phyloP scores from a whole-genome alignment of 1,139 yeast species.

The Hemisphaericaspora subhashii region DNA sequence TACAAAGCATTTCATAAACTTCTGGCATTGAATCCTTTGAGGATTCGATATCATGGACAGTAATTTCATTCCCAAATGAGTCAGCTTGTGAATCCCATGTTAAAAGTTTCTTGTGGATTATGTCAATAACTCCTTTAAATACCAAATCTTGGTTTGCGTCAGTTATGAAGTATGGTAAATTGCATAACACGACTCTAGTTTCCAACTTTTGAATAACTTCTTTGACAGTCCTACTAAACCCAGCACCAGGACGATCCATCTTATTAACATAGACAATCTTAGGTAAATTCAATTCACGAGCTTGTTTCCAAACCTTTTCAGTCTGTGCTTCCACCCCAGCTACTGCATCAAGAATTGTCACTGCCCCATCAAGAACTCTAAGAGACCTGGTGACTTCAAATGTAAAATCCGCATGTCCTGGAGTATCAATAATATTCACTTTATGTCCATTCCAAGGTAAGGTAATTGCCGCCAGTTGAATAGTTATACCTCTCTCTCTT shows the following conservation, averaged over 20 bases:
- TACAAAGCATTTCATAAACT: slow-evolving; percentile 47
- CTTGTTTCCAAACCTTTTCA: slow-evolving; percentile 94
- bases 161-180: slow-evolving; percentile 68
- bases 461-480: slow-evolving; percentile 94
- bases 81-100: slow-evolving; percentile 55
- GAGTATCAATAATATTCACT: slow-evolving; percentile 91
- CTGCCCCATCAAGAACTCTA: slow-evolving; percentile 90
- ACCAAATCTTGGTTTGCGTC: slow-evolving; percentile 40
- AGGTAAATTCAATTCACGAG: slow-evolving; percentile 66
- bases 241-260: slow-evolving; percentile 97
- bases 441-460: slow-evolving; percentile 79
- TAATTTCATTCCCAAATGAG: slow-evolving; percentile 56
- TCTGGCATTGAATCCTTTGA: slow-evolving; percentile 30
- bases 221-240: slow-evolving; percentile 83
- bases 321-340: slow-evolving; percentile 99
- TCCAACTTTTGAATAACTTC: slow-evolving; percentile 79
- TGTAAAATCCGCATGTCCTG: slow-evolving; percentile 98
- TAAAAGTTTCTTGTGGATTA: slow-evolving; percentile 64
- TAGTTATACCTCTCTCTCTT: slow-evolving; percentile 90
- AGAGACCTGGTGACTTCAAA: slow-evolving; percentile 90
- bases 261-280: slow-evolving; percentile 80
- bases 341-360: slow-evolving; percentile 88
- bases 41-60: slow-evolving; percentile 43
- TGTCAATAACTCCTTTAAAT: slow-evolving; percentile 83
- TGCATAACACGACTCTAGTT: slow-evolving; percentile 72